Evolutionary conservation across 495 filamentous ascomycete genomes (phyloP).

Genomic region (Cryomyces minteri): DNA sequence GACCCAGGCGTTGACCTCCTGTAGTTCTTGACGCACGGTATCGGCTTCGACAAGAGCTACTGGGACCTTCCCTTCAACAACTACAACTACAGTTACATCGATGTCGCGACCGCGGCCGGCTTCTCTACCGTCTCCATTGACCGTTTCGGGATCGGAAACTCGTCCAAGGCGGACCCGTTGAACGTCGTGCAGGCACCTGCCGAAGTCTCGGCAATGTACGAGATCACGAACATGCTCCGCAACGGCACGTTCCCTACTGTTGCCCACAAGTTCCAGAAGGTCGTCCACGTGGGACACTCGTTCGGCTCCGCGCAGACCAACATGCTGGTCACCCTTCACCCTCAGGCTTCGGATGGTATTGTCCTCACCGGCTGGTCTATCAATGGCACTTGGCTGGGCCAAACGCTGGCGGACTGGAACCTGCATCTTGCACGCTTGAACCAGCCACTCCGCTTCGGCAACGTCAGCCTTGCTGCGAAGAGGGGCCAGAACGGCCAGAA

Average conservation of each 20-base stretch:
- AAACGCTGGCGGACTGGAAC: conserved; percentile 24
- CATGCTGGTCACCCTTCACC: conserved; percentile 27
- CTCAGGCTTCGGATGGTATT: conserved; percentile 33
- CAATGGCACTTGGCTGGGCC: conserved; percentile 17
- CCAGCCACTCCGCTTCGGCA: conserved; percentile 22
- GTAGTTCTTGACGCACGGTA: conserved; percentile 36
- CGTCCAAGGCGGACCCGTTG: conserved; percentile 34
- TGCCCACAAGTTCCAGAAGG: conserved; percentile 21
- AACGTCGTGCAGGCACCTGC: conserved; percentile 31
- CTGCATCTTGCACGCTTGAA: conserved; percentile 29
- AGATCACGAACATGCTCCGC: conserved; percentile 30
- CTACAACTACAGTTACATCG: conserved; percentile 37
- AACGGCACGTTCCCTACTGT: conserved; percentile 11
- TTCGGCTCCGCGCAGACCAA: conserved; percentile 30
- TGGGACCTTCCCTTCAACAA: conserved; percentile 38
- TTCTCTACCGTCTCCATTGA: conserved; percentile 37
- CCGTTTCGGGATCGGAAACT: conserved; percentile 39
- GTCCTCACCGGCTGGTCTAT: conserved; percentile 38
- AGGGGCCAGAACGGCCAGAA: too few species aligned
- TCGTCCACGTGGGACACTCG: conserved; percentile 39
- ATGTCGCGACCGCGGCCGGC: conserved; percentile 29
- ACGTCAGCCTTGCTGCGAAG: background rate
- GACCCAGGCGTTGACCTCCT: too few species aligned
- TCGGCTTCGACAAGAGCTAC: conserved; percentile 41
- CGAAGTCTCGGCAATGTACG: conserved; percentile 31